Conservation (phyloP, 257 asterid genomes). For the Solanum infundibuliforme region DNA sequence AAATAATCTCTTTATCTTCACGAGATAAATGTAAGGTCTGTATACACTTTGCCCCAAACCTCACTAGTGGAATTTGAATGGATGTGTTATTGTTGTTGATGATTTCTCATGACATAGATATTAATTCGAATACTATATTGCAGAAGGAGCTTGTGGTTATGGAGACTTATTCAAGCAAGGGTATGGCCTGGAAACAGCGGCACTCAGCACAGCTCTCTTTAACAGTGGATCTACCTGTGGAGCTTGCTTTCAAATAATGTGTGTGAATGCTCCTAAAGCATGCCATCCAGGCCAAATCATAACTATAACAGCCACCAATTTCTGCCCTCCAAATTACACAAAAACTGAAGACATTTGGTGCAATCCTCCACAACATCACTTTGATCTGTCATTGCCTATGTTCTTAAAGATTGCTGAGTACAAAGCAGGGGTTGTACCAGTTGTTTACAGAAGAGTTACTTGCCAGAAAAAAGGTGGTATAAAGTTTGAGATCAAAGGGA, state of each 20-base stretch:
- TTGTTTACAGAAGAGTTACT: neutral
- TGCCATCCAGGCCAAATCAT: conserved; percentile 7
- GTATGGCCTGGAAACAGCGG: conserved; percentile 24
- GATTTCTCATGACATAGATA: neutral
- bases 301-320: conserved; percentile 36
- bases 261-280: conserved; percentile 1
- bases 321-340: conserved; percentile 21
- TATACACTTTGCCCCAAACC: neutral
- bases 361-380: neutral
- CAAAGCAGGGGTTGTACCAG: neutral
- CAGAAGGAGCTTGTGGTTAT: conserved; percentile 44
- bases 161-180: conserved; percentile 11
- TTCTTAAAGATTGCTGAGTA: conserved; percentile 8
- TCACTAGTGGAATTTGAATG: neutral
- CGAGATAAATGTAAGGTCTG: neutral
- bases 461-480: neutral
- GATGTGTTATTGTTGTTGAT: neutral
- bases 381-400: neutral
- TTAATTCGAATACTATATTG: neutral
- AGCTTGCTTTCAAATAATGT: conserved; percentile 31
- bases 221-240: conserved; percentile 24
- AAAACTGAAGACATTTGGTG: neutral
- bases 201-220: conserved; percentile 29
- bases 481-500: conserved; percentile 22
- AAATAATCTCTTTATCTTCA: neutral